Evolutionary conservation across 805 yeast species (phyloP).

Genomic region (Metschnikowia reukaufii): DNA sequence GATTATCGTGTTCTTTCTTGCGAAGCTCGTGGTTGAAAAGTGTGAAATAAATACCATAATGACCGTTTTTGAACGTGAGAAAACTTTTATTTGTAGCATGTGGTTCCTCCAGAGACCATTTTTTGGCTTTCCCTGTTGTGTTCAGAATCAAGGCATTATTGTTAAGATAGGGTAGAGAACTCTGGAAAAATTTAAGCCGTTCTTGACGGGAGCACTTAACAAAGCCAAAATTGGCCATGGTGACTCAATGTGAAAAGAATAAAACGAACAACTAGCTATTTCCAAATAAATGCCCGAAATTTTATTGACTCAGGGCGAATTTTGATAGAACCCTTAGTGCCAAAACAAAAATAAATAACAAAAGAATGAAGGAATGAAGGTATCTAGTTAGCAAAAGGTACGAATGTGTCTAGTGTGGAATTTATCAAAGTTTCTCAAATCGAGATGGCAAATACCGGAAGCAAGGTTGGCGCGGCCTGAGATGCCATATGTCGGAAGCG

Average conservation of each 20-base stretch:
- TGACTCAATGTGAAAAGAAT: not conserved
- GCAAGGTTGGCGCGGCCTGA: not conserved
- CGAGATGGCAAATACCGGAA: constrained; percentile 1
- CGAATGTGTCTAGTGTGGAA: no score
- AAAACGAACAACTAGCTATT: not conserved
- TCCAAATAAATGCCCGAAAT: no score
- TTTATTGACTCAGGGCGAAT: no score
- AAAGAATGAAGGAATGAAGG: no score
- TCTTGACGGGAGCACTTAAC: constrained; percentile 16
- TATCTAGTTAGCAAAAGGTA: no score
- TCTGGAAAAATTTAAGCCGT: constrained; percentile 27
- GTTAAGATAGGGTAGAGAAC: constrained; percentile 26
- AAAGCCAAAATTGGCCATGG: constrained; percentile 16
- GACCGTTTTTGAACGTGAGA: constrained; percentile 38
- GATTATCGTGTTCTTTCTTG: constrained; percentile 18
- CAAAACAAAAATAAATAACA: no score
- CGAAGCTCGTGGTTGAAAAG: constrained; percentile 37
- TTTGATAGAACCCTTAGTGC: no score
- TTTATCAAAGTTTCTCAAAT: not conserved
- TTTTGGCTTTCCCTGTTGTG: constrained; percentile 11
- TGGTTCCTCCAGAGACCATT: constrained; percentile 27
- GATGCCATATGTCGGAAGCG: constrained; percentile 5
- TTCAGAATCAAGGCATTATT: constrained; percentile 13
- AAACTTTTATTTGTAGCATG: constrained; percentile 25
- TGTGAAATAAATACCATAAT: constrained; percentile 43